Percentiles rank a stretch among this genome's conserved stretches.
Conservation (phyloP, 2,329 filamentous ascomycete species). For the Metarhizium album region DNA sequence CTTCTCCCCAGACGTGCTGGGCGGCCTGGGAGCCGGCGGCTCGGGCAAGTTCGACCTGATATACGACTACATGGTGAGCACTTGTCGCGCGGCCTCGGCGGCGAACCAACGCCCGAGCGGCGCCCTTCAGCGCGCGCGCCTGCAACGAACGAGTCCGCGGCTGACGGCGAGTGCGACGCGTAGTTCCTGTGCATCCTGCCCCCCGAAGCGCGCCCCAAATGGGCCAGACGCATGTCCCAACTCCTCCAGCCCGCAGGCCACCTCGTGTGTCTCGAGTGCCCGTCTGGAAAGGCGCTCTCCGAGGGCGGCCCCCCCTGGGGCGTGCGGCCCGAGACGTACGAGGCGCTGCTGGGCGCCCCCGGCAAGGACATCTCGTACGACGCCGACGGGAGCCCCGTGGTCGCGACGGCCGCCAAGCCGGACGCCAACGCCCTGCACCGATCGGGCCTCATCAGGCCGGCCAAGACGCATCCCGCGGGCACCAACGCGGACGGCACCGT, state of each 20-base stretch:
- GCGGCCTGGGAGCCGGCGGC: conserved; percentile 27
- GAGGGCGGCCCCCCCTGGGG: conserved; percentile 64
- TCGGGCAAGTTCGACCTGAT: conserved; percentile 51
- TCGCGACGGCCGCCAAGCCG: conserved; percentile 24
- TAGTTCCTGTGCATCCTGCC: conserved; percentile 55
- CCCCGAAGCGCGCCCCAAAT: conserved; percentile 37
- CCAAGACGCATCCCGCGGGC: conserved; percentile 37
- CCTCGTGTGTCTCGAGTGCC: conserved; percentile 64
- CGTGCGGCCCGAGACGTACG: conserved; percentile 57
- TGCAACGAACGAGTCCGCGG: too few relatives aligned
- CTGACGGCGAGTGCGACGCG: not conserved
- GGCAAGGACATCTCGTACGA: conserved; percentile 56
- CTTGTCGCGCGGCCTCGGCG: too few relatives aligned
- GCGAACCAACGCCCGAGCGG: too few relatives aligned
- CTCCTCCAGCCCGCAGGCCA: conserved; percentile 39
- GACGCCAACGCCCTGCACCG: conserved; percentile 28
- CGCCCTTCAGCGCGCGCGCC: too few relatives aligned
- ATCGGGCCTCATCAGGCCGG: conserved; percentile 39
- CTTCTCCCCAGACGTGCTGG: conserved; percentile 49
- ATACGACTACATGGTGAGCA: conserved; percentile 52
- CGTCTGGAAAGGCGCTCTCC: conserved; percentile 56
- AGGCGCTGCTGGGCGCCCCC: conserved; percentile 58
- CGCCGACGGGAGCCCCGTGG: conserved; percentile 31
- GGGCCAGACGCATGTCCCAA: conserved; percentile 41
- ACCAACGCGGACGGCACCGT: conserved; percentile 33